These are phyloP conservation scores for Phytophthora pinifolia DNA, from an alignment of 352 stramenopile species.

Conservation along the genomic window DNA sequence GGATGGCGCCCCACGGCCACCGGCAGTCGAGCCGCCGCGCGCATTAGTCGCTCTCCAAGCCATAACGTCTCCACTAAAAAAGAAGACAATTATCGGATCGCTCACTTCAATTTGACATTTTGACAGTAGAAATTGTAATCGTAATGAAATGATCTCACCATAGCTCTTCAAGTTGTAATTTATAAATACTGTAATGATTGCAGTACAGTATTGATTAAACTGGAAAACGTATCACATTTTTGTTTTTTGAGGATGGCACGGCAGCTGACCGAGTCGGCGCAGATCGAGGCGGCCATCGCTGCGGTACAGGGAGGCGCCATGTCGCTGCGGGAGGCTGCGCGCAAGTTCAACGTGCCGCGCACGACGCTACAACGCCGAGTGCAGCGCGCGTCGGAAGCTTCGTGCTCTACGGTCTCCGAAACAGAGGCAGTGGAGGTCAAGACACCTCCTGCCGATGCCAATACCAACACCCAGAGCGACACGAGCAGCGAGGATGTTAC, in stretches of 20 bases:
- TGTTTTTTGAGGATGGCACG: slow-evolving; percentile 21
- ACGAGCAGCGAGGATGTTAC: slow-evolving; percentile 19
- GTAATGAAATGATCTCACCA: too few species aligned
- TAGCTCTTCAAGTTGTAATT: too few species aligned
- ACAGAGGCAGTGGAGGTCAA: slow-evolving; percentile 1
- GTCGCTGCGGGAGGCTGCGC: slow-evolving; percentile 72
- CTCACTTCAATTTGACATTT: slow-evolving; percentile 18
- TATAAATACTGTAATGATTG: too few species aligned
- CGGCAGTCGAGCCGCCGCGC: slow-evolving; percentile 1
- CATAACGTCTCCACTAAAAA: slow-evolving; percentile 28
- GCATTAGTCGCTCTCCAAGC: slow-evolving; percentile 32
- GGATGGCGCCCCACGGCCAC: slow-evolving; percentile 12
- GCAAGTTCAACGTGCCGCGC: slow-evolving; percentile 64
- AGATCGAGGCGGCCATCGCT: slow-evolving; percentile 59
- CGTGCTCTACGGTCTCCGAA: slow-evolving; percentile 9
- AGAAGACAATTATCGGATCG: slow-evolving; percentile 10
- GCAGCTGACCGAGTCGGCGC: slow-evolving; percentile 8
- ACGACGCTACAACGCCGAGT: slow-evolving; percentile 82
- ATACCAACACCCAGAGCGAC: slow-evolving; percentile 21
- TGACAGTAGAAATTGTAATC: too few species aligned
- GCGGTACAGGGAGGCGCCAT: slow-evolving; percentile 58
- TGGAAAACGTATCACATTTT: background rate
- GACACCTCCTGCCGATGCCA: slow-evolving; percentile 3
- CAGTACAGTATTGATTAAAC: too few species aligned
- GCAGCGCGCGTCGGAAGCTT: slow-evolving; percentile 16